A percentile compares a stretch with the other conserved stretches of the same genome.
phyloP scores from a whole-genome alignment of 2,329 filamentous ascomycete genomes.

The Aspergillus vadensis region DNA sequence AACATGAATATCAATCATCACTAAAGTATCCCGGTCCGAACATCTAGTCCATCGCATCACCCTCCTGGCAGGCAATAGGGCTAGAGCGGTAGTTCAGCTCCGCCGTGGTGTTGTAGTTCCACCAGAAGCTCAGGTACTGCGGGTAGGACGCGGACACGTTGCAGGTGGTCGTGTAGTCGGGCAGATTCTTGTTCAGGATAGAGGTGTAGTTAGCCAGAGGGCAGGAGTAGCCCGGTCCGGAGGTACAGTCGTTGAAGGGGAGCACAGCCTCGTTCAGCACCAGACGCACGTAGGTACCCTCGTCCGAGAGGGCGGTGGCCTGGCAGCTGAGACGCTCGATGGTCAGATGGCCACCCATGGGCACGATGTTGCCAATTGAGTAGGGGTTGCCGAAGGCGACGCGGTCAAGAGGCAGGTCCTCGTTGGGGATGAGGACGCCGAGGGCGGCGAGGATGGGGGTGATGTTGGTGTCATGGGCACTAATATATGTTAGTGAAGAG shows the following conservation, averaged over 20 bases:
- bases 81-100: conserved; percentile 3
- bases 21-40: too few relatives aligned
- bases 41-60: background rate
- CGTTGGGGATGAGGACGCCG: conserved; percentile 20
- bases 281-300: conserved; percentile 23
- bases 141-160: conserved; percentile 16
- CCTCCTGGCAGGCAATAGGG: conserved; percentile 5
- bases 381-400: conserved; percentile 24
- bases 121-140: conserved; percentile 22
- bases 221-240: conserved; percentile 22
- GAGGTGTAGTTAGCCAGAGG: conserved; percentile 19
- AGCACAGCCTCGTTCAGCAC: conserved; percentile 28
- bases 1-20: background rate
- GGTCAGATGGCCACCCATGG: conserved; percentile 22
- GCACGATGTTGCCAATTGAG: conserved; percentile 23
- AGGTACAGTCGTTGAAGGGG: conserved; percentile 18
- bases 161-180: conserved; percentile 17
- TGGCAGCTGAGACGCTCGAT: conserved; percentile 28
- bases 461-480: conserved; percentile 22
- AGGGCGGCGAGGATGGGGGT: conserved; percentile 26
- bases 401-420: conserved; percentile 23
- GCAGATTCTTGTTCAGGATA: conserved; percentile 14
- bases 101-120: conserved; percentile 17
- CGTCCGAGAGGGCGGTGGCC: conserved; percentile 15
- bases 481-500: background rate